Conservation (phyloP, 1,139 yeast species). For the Debaryomyces coudertii region DNA sequence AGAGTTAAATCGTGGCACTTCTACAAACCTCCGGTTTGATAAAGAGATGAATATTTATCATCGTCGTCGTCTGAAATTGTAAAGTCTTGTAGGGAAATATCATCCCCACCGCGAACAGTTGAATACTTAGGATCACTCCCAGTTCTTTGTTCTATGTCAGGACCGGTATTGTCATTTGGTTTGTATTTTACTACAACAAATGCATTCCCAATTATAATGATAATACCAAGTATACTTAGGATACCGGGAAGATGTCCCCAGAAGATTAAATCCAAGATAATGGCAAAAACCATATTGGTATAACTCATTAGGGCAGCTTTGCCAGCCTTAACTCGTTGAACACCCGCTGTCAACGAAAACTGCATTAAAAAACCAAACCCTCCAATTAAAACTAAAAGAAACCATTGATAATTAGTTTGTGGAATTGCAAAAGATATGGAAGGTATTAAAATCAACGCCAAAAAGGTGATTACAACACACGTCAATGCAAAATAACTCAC, state of each 20-base stretch:
- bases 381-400: slow-evolving; percentile 63
- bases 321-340: slow-evolving; percentile 80
- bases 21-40: not conserved
- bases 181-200: slow-evolving; percentile 58
- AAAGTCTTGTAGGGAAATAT: slow-evolving; percentile 30
- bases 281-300: slow-evolving; percentile 75
- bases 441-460: slow-evolving; percentile 59
- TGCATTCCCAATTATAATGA: slow-evolving; percentile 69
- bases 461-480: slow-evolving; percentile 58
- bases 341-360: slow-evolving; percentile 75
- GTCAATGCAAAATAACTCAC: slow-evolving; percentile 76
- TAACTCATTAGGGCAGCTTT: slow-evolving; percentile 77
- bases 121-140: slow-evolving; percentile 16
- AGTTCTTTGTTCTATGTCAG: slow-evolving; percentile 17
- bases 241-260: slow-evolving; percentile 76
- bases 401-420: slow-evolving; percentile 63
- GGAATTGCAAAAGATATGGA: slow-evolving; percentile 65
- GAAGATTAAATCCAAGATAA: slow-evolving; percentile 72
- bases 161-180: slow-evolving; percentile 28
- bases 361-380: slow-evolving; percentile 83
- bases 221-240: slow-evolving; percentile 70
- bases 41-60: slow-evolving; percentile 7
- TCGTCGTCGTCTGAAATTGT: slow-evolving; percentile 29
- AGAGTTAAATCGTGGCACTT: not conserved
- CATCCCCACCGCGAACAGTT: slow-evolving; percentile 13